Evolutionary conservation across 176 grass and related monocot species (phyloP).

Genomic region (Raddia guianensis): DNA sequence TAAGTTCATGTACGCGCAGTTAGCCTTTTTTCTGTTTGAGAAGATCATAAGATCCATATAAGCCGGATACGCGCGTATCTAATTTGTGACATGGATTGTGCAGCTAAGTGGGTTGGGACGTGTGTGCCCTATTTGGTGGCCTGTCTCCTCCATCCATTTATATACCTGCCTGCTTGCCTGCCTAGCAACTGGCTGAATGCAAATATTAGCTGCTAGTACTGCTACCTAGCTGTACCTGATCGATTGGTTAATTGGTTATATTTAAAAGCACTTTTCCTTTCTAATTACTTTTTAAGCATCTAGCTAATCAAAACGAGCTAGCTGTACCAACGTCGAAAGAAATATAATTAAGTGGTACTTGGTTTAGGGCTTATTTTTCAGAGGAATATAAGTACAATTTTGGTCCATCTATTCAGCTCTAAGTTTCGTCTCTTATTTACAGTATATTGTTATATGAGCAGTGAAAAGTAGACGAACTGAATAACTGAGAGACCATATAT

Average conservation of each 20-base stretch:
- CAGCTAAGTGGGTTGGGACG: constrained; percentile 29
- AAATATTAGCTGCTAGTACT: neutral
- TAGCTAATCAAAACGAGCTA: neutral
- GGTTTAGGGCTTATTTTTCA: neutral
- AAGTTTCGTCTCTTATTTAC: too few species aligned
- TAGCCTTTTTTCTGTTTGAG: too few species aligned
- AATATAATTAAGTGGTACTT: neutral
- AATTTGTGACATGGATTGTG: constrained; percentile 25
- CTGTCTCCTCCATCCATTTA: constrained; percentile 5
- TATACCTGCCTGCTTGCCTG: neutral
- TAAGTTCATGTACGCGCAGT: too few species aligned
- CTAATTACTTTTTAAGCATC: neutral
- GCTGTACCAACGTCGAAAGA: neutral
- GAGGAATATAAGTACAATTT: too few species aligned
- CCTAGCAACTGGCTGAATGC: neutral
- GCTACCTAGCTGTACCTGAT: neutral
- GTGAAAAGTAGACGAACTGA: too few species aligned
- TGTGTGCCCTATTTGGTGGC: constrained; percentile 18
- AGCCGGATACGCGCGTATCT: neutral
- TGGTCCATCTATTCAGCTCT: too few species aligned
- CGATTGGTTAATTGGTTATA: neutral
- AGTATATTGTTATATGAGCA: too few species aligned
- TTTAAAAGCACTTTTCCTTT: neutral
- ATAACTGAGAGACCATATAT: too few species aligned
- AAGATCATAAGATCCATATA: neutral